Conservation (phyloP, 352 stramenopile species). For the Phytophthora cryptogea region DNA sequence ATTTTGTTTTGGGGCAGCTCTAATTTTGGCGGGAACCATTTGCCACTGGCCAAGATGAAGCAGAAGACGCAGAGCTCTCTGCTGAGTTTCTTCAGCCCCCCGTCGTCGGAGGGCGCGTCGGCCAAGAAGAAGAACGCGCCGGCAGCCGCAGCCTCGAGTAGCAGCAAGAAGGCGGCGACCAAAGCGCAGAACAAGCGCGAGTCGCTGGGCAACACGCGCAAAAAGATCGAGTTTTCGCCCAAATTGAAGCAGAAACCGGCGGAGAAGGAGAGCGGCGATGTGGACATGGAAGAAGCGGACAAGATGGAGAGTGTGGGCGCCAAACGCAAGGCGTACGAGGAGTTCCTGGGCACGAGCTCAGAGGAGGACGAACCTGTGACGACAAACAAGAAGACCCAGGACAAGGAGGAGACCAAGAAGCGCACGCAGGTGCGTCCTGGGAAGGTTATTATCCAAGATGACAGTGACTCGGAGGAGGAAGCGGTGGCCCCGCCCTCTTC, state of each 20-base stretch:
- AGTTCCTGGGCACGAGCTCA: constrained; percentile 72
- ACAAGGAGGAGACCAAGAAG: constrained; percentile 34
- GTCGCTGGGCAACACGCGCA: constrained; percentile 37
- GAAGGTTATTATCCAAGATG: constrained; percentile 80
- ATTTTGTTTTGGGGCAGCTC: background rate
- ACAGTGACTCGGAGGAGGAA: constrained; percentile 75
- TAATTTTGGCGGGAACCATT: constrained; percentile 30
- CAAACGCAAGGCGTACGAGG: constrained; percentile 72
- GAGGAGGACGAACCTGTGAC: constrained; percentile 58
- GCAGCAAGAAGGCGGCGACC: constrained; percentile 10
- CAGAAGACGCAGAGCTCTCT: constrained; percentile 74
- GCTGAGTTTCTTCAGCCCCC: constrained; percentile 87
- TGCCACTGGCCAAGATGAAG: constrained; percentile 29
- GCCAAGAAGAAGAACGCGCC: constrained; percentile 38
- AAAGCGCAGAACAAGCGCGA: constrained; percentile 22
- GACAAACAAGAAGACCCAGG: constrained; percentile 26
- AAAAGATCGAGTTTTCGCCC: constrained; percentile 79
- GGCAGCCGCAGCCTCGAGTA: constrained; percentile 7
- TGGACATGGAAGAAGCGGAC: constrained; percentile 17
- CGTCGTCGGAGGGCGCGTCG: constrained; percentile 37
- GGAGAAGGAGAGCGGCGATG: constrained; percentile 14
- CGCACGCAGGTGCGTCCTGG: constrained; percentile 26
- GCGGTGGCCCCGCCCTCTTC: constrained; percentile 25
- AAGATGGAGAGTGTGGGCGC: constrained; percentile 1
- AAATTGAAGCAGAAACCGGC: constrained; percentile 38